Conservation (phyloP, 345 rosid species). For the Pugionium cornutum region DNA sequence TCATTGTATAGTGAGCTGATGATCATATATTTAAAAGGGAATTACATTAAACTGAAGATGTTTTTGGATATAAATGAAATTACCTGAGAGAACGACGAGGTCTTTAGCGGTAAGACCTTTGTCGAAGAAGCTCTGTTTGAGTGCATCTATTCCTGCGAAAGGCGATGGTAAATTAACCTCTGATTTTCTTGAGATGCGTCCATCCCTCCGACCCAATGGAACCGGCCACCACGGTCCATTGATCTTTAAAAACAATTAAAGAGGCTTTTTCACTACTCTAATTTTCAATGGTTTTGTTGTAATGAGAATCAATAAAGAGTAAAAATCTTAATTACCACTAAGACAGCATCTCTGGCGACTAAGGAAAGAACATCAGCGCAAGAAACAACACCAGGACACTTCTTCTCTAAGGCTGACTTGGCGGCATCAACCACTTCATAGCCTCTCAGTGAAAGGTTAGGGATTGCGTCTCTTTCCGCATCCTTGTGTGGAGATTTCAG, state of each 20-base stretch:
- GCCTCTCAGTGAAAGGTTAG: slow-evolving; percentile 45
- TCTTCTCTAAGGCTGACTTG: slow-evolving; percentile 38
- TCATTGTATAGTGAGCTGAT: too few relatives aligned
- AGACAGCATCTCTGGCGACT: slow-evolving; percentile 50
- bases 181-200: slow-evolving; percentile 43
- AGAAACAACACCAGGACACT: slow-evolving; percentile 49
- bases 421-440: slow-evolving; percentile 47
- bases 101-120: slow-evolving; percentile 57
- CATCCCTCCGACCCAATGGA: slow-evolving; percentile 66
- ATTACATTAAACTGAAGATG: too few relatives aligned
- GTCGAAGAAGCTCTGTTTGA: slow-evolving; percentile 42
- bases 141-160: slow-evolving; percentile 32
- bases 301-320: background rate
- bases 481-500: slow-evolving; percentile 35
- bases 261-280: too few relatives aligned
- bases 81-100: slow-evolving; percentile 58
- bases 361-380: slow-evolving; percentile 57
- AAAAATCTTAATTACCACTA: slow-evolving; percentile 33
- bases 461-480: slow-evolving; percentile 45
- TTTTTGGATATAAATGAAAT: too few relatives aligned
- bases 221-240: slow-evolving; percentile 60
- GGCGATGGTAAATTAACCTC: slow-evolving; percentile 53
- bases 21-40: too few relatives aligned
- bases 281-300: too few relatives aligned
- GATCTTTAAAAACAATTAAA: background rate